These are phyloP conservation scores for Aspergillus pseudoglaucus DNA, from an alignment of 2,329 filamentous ascomycete species.

Conservation along the genomic window DNA sequence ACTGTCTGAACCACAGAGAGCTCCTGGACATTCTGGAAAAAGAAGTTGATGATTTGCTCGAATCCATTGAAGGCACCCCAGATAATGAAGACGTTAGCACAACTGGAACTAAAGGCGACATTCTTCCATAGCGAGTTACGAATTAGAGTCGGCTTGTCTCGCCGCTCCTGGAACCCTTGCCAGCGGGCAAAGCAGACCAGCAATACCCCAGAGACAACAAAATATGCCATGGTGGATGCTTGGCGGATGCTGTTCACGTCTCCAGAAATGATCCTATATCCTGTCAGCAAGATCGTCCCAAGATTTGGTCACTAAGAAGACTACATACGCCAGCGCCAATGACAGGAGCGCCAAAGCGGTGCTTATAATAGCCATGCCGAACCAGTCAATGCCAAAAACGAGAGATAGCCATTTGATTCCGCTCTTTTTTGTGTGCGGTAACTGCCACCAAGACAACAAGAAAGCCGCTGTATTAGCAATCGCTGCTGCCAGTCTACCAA, in stretches of 20 bases:
- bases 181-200: slow-evolving; percentile 22
- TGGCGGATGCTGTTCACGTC: too few relatives aligned
- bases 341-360: slow-evolving; percentile 42
- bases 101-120: slow-evolving; percentile 23
- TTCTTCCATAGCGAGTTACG: slow-evolving; percentile 30
- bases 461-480: slow-evolving; percentile 12
- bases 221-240: slow-evolving; percentile 13
- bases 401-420: slow-evolving; percentile 5
- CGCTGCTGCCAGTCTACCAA: slow-evolving; percentile 18
- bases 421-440: slow-evolving; percentile 21
- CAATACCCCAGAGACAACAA: slow-evolving; percentile 21
- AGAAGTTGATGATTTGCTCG: slow-evolving; percentile 19
- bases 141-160: slow-evolving; percentile 23
- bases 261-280: too few relatives aligned
- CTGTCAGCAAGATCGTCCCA: too few relatives aligned
- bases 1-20: slow-evolving; percentile 39
- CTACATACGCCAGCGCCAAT: slow-evolving; percentile 33
- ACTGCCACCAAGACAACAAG: not conserved
- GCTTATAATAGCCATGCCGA: slow-evolving; percentile 40
- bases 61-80: slow-evolving; percentile 26
- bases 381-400: slow-evolving; percentile 44
- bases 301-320: too few relatives aligned
- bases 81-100: slow-evolving; percentile 25
- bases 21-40: slow-evolving; percentile 44
- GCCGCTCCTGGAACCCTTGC: slow-evolving; percentile 18